Conservation (phyloP, 148 eudicot species). For the Cornus kousa region DNA sequence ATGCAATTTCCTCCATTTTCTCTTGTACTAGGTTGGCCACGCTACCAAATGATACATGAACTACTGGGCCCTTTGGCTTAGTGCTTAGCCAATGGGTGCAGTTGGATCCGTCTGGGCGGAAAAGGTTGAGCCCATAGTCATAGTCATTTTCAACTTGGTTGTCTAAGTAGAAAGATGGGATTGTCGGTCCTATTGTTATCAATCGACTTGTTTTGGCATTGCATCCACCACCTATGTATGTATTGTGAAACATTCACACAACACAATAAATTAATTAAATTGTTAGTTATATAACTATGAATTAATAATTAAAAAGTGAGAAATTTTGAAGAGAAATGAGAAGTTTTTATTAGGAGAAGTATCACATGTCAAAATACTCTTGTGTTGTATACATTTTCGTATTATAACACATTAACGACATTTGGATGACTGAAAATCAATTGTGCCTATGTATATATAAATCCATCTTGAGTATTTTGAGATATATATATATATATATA, state of each 20-base stretch:
- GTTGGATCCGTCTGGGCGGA: not conserved
- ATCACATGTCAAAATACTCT: too few relatives aligned
- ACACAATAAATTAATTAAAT: not conserved
- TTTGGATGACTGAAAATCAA: too few relatives aligned
- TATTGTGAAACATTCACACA: not conserved
- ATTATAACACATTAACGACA: too few relatives aligned
- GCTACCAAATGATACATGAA: conserved; percentile 55
- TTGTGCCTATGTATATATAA: too few relatives aligned
- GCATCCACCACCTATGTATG: conserved; percentile 29
- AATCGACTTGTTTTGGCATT: conserved; percentile 36
- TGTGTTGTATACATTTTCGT: too few relatives aligned
- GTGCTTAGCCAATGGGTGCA: conserved; percentile 22
- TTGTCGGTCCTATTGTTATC: conserved; percentile 48
- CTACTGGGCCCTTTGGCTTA: conserved; percentile 38
- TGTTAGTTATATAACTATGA: not conserved
- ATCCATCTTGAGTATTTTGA: too few relatives aligned
- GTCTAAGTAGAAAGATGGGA: conserved; percentile 54
- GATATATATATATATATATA: too few relatives aligned
- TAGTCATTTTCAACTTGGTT: too few relatives aligned
- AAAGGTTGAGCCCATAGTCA: conserved; percentile 36
- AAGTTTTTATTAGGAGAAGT: too few relatives aligned
- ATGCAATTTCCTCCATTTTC: conserved; percentile 45
- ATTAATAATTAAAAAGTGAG: too few relatives aligned
- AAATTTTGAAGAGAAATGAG: too few relatives aligned
- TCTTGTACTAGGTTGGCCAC: conserved; percentile 24